Percentiles rank a stretch among this genome's conserved stretches.
Evolutionary conservation across 345 rosid genomes (phyloP).

Genomic region (Cardamine resedifolia): DNA sequence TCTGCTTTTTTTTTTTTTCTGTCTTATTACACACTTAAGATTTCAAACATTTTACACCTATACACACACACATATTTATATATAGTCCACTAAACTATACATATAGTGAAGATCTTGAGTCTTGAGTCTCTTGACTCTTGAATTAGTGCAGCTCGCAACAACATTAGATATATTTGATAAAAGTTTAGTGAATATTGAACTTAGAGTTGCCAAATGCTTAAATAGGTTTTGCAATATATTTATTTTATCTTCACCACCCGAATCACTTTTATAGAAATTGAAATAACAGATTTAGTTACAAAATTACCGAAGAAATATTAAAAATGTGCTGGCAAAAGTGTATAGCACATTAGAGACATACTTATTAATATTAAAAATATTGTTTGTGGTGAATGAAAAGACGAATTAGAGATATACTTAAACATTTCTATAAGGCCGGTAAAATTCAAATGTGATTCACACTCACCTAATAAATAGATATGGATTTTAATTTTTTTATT

Average conservation of each 20-base stretch:
- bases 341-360: too few species aligned
- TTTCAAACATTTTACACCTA: slow-evolving; percentile 6
- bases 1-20: slow-evolving; percentile 11
- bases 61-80: not conserved
- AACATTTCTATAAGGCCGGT: not conserved
- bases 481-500: too few species aligned
- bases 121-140: not conserved
- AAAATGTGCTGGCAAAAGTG: not conserved
- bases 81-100: not conserved
- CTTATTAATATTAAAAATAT: too few species aligned
- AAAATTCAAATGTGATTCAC: not conserved
- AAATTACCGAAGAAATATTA: not conserved
- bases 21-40: slow-evolving; percentile 12
- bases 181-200: not conserved
- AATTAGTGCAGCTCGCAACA: not conserved
- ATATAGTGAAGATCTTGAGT: not conserved
- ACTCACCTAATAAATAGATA: not conserved
- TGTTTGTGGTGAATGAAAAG: not conserved
- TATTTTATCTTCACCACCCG: not conserved
- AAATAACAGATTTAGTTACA: not conserved
- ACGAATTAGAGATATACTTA: too few species aligned
- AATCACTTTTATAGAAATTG: not conserved
- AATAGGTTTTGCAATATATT: not conserved
- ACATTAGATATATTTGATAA: slow-evolving; percentile 1
- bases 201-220: not conserved